These are phyloP conservation scores for Boletellus deceptivus DNA, from an alignment of 1,284 basidiomycete genomes.

Conservation along the genomic window DNA sequence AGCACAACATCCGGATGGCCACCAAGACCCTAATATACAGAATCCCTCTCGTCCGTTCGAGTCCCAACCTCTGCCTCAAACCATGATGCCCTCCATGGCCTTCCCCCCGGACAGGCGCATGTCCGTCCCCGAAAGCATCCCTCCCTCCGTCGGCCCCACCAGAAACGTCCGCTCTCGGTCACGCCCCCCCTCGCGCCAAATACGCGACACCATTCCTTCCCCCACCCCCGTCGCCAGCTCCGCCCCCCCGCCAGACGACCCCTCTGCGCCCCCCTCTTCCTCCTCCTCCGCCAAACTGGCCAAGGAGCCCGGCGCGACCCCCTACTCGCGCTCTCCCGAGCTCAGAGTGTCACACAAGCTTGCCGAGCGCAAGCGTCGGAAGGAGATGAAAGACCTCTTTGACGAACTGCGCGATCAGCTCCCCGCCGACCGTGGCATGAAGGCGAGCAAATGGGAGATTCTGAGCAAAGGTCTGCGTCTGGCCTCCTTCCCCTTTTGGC, in stretches of 20 bases:
- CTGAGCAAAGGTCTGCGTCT: conserved; percentile 80
- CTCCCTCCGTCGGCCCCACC: conserved; percentile 43
- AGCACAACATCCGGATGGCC: conserved; percentile 46
- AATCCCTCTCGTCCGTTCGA: conserved; percentile 37
- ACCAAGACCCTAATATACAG: conserved; percentile 41
- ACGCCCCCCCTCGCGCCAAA: conserved; percentile 66
- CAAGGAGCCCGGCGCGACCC: conserved; percentile 61
- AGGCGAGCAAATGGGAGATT: conserved; percentile 97
- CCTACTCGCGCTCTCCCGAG: conserved; percentile 93
- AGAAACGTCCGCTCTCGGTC: conserved; percentile 64
- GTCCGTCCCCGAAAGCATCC: conserved; percentile 63
- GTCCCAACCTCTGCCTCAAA: conserved; percentile 36
- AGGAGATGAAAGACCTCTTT: conserved; percentile 97
- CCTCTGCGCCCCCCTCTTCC: conserved; percentile 34
- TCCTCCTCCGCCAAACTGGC: conserved; percentile 21
- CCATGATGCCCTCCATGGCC: conserved; percentile 57
- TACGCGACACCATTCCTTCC: conserved; percentile 42
- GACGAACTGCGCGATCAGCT: conserved; percentile 90
- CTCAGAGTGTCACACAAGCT: conserved; percentile 91
- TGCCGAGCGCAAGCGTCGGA: conserved; percentile 90
- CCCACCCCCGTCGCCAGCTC: conserved; percentile 35
- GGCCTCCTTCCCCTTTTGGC: background rate
- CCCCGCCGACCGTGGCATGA: conserved; percentile 89
- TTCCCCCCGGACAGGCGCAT: conserved; percentile 67
- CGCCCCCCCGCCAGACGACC: conserved; percentile 40